Conservation (phyloP, 2,329 filamentous ascomycete species). For the Talaromyces sp. region DNA sequence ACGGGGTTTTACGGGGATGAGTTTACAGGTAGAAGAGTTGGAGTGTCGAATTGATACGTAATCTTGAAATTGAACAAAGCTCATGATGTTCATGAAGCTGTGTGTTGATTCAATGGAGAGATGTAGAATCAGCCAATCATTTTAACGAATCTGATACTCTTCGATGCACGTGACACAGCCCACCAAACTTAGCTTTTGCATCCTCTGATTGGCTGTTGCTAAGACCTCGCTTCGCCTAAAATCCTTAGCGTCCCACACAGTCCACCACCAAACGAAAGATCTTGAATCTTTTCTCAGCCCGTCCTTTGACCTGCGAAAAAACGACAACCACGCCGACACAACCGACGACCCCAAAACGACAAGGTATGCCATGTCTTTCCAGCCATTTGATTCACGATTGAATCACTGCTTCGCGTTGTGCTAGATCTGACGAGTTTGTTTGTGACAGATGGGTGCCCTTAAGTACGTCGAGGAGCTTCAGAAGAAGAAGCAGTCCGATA, state of each 20-base stretch:
- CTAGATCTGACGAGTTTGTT: conserved; percentile 21
- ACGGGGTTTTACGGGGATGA: too few relatives aligned
- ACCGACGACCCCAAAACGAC: conserved; percentile 44
- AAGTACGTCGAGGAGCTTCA: conserved; percentile 99
- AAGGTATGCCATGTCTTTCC: conserved; percentile 35
- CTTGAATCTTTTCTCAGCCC: conserved; percentile 29
- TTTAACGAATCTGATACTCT: not conserved
- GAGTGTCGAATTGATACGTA: too few relatives aligned
- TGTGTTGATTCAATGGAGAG: not conserved
- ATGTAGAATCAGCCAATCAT: not conserved
- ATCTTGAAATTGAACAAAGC: too few relatives aligned
- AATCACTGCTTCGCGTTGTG: not conserved
- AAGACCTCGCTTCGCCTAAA: conserved; percentile 34
- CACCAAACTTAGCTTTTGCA: too few relatives aligned
- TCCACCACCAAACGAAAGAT: conserved; percentile 25
- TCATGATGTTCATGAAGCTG: too few relatives aligned
- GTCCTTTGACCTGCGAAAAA: conserved; percentile 34
- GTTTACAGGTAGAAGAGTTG: too few relatives aligned
- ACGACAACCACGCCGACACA: conserved; percentile 38
- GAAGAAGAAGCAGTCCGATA: conserved; percentile 99
- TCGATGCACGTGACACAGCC: not conserved
- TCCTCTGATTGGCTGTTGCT: conserved; percentile 1
- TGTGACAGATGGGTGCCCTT: conserved; percentile 87
- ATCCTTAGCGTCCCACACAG: conserved; percentile 44
- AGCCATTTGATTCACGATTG: not conserved